Conservation (phyloP, 192 early-diverging fungal genomes). For the Podila clonocystis region DNA sequence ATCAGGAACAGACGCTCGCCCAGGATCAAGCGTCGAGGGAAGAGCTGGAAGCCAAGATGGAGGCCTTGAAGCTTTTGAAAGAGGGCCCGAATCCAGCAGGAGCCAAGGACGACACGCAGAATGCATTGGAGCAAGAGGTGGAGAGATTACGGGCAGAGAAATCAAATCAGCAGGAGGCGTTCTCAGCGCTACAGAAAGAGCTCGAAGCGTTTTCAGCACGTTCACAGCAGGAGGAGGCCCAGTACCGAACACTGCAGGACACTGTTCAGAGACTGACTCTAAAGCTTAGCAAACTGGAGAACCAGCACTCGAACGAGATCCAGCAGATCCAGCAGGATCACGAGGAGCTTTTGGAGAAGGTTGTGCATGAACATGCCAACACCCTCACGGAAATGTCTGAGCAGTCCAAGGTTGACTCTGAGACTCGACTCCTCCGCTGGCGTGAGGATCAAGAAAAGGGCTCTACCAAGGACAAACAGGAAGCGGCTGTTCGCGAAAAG, state of each 20-base stretch:
- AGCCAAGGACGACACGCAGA: not conserved
- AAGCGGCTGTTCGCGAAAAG: constrained; percentile 7
- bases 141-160: constrained; percentile 1
- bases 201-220: constrained; percentile 12
- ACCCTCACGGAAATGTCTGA: constrained; percentile 1
- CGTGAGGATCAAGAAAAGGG: not conserved
- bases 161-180: not conserved
- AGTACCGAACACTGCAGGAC: constrained; percentile 37
- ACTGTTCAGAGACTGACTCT: constrained; percentile 28
- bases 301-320: constrained; percentile 23
- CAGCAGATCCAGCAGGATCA: constrained; percentile 18
- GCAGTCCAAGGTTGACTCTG: not conserved
- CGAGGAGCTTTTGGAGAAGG: constrained; percentile 7
- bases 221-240: constrained; percentile 28
- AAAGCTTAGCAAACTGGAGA: constrained; percentile 28
- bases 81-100: not conserved
- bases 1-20: not conserved
- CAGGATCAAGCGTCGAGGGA: constrained; percentile 1
- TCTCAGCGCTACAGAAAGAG: constrained; percentile 3
- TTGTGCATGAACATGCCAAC: constrained; percentile 11
- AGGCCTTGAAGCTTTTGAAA: not conserved
- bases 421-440: not conserved
- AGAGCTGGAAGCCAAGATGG: constrained; percentile 9
- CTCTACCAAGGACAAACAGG: not conserved
- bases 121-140: constrained; percentile 12